Conservation (phyloP, 768 basidiomycete genomes). For the Cystoderma amianthinum region DNA sequence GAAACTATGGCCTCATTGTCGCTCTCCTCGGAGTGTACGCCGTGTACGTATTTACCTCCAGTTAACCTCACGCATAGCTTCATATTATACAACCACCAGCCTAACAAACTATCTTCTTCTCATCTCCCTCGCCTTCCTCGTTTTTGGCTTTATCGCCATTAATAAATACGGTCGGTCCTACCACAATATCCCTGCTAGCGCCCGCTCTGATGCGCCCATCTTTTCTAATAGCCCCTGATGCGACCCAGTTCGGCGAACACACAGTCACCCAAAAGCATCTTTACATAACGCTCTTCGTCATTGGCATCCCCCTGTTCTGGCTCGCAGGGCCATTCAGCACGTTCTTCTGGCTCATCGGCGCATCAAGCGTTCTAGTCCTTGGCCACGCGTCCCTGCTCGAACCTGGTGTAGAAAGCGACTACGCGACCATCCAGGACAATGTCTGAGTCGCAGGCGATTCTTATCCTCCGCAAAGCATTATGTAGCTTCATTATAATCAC, state of each 20-base stretch:
- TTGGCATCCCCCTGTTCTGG: constrained; percentile 87
- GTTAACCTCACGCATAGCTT: neutral
- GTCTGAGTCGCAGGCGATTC: constrained; percentile 35
- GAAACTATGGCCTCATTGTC: constrained; percentile 84
- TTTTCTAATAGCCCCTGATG: constrained; percentile 59
- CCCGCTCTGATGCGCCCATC: constrained; percentile 3
- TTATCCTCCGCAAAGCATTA: neutral
- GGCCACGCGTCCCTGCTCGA: constrained; percentile 86
- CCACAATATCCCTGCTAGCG: constrained; percentile 1
- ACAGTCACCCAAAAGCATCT: constrained; percentile 85
- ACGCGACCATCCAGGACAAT: constrained; percentile 66
- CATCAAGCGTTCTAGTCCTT: constrained; percentile 77
- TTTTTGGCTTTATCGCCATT: constrained; percentile 86
- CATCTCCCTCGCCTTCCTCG: constrained; percentile 79
- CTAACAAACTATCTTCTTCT: constrained; percentile 80
- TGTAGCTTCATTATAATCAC: neutral
- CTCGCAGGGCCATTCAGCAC: constrained; percentile 68
- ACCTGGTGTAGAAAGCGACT: constrained; percentile 94
- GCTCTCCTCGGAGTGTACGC: constrained; percentile 80
- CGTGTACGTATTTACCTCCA: constrained; percentile 40
- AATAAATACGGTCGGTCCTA: constrained; percentile 73
- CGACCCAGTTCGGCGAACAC: constrained; percentile 75
- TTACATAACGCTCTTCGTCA: constrained; percentile 84
- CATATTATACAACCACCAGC: constrained; percentile 35
- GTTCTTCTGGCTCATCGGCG: constrained; percentile 93